These are phyloP conservation scores for Diospyros kaki DNA, from an alignment of 148 eudicot genomes.

Conservation along the genomic window DNA sequence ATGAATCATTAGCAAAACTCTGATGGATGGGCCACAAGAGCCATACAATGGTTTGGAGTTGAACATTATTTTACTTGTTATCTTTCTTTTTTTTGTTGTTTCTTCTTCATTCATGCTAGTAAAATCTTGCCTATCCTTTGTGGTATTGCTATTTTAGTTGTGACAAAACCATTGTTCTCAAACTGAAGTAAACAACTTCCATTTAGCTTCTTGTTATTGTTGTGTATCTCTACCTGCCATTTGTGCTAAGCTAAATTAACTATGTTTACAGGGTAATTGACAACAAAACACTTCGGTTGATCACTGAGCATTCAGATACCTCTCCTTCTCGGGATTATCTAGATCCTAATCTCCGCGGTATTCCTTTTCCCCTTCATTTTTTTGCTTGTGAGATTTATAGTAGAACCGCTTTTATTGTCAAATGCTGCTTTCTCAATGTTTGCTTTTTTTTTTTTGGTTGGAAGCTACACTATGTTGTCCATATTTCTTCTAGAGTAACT, in stretches of 20 bases:
- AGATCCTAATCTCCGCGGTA: constrained; percentile 73
- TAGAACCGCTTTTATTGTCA: not conserved
- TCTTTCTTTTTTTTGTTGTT: constrained; percentile 2
- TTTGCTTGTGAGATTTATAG: not conserved
- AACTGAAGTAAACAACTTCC: not conserved
- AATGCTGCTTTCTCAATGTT: not conserved
- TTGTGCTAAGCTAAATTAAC: constrained; percentile 14
- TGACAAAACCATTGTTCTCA: not conserved
- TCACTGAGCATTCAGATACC: constrained; percentile 59
- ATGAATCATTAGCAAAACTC: not conserved
- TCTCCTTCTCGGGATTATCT: constrained; percentile 59
- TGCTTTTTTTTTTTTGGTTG: not conserved
- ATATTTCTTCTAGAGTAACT: not conserved
- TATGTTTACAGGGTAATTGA: constrained; percentile 71
- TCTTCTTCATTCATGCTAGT: not conserved
- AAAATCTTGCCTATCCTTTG: not conserved
- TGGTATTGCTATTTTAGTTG: not conserved
- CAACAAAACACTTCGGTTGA: constrained; percentile 76
- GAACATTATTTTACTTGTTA: not conserved
- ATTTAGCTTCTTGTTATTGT: not conserved
- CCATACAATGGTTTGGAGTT: not conserved
- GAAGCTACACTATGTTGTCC: not conserved
- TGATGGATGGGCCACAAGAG: not conserved
- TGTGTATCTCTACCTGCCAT: not conserved
- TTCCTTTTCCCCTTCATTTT: constrained; percentile 13